A percentile compares a stretch with the other conserved stretches of the same genome.
phyloP scores from a whole-genome alignment of 805 yeast species.

The Metschnikowia similis region DNA sequence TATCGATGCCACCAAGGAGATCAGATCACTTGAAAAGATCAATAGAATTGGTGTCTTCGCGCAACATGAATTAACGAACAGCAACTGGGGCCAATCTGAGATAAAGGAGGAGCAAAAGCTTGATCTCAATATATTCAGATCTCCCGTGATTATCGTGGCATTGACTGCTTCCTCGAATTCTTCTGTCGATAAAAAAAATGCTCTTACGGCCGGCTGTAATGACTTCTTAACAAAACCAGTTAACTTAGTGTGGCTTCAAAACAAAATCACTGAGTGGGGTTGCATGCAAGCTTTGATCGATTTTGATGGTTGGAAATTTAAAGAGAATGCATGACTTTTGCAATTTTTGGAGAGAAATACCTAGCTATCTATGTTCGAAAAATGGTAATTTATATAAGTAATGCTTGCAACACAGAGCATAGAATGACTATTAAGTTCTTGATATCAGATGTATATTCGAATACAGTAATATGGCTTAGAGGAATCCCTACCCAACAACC shows the following conservation, averaged over 20 bases:
- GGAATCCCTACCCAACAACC: no score
- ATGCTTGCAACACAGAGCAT: no score
- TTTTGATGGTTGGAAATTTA: constrained; percentile 75
- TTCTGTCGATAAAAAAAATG: constrained; percentile 80
- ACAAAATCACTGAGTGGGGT: constrained; percentile 96
- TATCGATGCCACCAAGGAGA: constrained; percentile 89
- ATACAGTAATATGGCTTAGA: no score
- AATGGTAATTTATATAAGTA: no score
- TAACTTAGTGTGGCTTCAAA: constrained; percentile 87
- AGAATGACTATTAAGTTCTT: no score
- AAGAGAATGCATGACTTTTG: constrained; percentile 1
- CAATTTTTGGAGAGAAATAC: not conserved
- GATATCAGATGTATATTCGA: no score
- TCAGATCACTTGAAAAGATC: constrained; percentile 74
- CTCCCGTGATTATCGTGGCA: constrained; percentile 98
- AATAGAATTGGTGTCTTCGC: constrained; percentile 73
- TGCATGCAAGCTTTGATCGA: constrained; percentile 98
- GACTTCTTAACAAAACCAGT: constrained; percentile 96
- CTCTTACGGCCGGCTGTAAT: constrained; percentile 95
- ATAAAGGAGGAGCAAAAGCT: constrained; percentile 48
- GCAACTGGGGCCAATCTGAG: constrained; percentile 20
- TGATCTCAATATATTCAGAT: constrained; percentile 62
- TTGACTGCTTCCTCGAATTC: constrained; percentile 84
- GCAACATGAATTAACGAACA: constrained; percentile 29
- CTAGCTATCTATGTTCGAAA: no score